A percentile compares a stretch with the other conserved stretches of the same genome.
Evolutionary conservation across 371 early-diverging fungal genomes (phyloP).

Genomic region (Apophysomyces elegans): DNA sequence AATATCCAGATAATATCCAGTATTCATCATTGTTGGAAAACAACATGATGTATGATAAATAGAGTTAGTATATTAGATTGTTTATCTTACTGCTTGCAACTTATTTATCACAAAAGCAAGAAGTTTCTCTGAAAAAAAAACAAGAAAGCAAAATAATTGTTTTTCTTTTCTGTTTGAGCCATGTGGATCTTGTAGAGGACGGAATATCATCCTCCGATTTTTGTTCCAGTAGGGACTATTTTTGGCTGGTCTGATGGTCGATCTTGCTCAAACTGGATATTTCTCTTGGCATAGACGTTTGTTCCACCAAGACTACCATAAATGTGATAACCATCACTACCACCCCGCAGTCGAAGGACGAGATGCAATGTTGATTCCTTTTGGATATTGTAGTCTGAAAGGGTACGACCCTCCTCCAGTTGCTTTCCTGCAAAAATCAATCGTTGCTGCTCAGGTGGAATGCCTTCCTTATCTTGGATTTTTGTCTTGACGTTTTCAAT

Average conservation of each 20-base stretch:
- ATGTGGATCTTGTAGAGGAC: constrained; percentile 66
- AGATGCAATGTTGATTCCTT: constrained; percentile 90
- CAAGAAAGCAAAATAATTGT: no score
- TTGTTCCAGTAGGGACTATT: constrained; percentile 92
- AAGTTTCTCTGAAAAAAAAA: no score
- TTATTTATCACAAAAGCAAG: no score
- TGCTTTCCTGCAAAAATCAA: constrained; percentile 96
- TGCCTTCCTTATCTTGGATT: constrained; percentile 97
- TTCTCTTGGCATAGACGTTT: constrained; percentile 89
- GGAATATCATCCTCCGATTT: constrained; percentile 87
- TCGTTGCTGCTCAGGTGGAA: constrained; percentile 96
- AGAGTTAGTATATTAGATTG: no score
- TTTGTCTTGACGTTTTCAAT: constrained; percentile 92
- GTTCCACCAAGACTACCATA: constrained; percentile 69
- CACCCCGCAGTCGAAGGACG: constrained; percentile 90
- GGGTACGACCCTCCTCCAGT: constrained; percentile 83
- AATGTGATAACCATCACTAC: constrained; percentile 12
- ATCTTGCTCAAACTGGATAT: constrained; percentile 96
- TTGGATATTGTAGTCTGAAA: constrained; percentile 67
- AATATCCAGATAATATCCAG: no score
- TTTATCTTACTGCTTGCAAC: no score
- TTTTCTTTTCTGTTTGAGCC: constrained; percentile 24
- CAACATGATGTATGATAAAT: no score
- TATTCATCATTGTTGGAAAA: no score
- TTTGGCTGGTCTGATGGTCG: constrained; percentile 97